Base-by-base conservation (phyloP, 2,329 filamentous ascomycete species). In the Trichoderma lentiforme region DNA sequence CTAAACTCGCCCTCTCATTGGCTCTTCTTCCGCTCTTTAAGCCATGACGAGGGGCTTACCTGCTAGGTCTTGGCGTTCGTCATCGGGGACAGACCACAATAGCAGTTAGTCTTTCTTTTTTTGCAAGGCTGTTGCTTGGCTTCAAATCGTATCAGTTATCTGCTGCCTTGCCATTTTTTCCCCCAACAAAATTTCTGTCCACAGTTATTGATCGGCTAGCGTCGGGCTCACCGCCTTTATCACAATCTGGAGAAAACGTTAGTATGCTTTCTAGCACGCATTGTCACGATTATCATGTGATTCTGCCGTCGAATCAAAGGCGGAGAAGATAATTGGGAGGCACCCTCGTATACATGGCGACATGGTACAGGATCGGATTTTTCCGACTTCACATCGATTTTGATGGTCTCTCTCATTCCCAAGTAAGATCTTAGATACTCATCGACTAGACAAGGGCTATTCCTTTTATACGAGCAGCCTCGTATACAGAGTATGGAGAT, bases 191-290 rank as follows among this genome's bases (percentile, higher is more conserved):
- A 36, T 7, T 18, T 4, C 18, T 43, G 21, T 34, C 28, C 26
- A 21, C 24, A 58, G 5, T 24, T 57, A 30, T 56, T 47, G 26
- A 58, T 21, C 65, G 56, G 53, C 26, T 61, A 61, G 56, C 36
- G 21, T 61, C 65, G 65, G 65, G 26, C 56, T 58, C 65, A 60
- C 65, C 65, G 65, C 65, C 53, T 69, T 69, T 47, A 51, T 30
- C 18, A n/a, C 15, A 60, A 30, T 47, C 26, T 60, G 56, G 53
- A n/a, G 65, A 43, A 43, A 43, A 18, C 11, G 30, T 69, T 60
- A 60, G 65, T 47, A 18, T 36, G 47, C 21, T 69, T 56, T 66
- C 30, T 56, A 9, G 21, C 63, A 56, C 53, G 65, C 65, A 69
- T 60, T 21, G 14, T 14, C 26, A 34, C 47, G 36, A 69, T 15